Base-by-base conservation (phyloP, 306 rosid genomes). In the Castanea crenata region DNA sequence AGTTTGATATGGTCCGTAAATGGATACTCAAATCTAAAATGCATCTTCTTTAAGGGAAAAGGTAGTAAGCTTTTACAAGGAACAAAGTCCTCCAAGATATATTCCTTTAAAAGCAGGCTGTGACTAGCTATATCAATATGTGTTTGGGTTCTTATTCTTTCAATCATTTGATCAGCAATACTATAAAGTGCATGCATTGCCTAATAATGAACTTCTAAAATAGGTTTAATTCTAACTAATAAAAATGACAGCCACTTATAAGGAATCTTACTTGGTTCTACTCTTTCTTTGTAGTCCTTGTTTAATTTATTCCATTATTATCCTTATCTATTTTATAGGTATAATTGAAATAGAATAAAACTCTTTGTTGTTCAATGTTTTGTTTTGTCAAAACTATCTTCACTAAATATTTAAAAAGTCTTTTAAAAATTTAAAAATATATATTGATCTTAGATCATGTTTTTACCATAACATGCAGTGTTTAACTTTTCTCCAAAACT, bases 131-230 rank as follows among this genome's bases (percentile, higher is more conserved):
- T 75, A 32, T 70, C n/a, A 44, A 64, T 75, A 71, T 74, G 31
- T 58, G 51, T 68, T 38, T 85, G 8, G 81, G 77, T 78, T 83
- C 89, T 80, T 76, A 82, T 85, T 83, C 89, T 85, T 85, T 78
- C 64, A 83, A 80, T 85, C 87, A 83, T 88, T 78, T 68, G 81
- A 80, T 85, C 54, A 35, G 82, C 20, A 52, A 80, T 81, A 74
- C 70, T 52, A 23, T 70, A 69, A 74, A 75, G 78, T 75, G 74
- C 71, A 74, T 35, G 82, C 81, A 79, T 75, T 82, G 51, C 77
- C 54, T 3, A 72, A 55, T 72, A 54, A 78, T 75, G 78, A 62
- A 77, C 18, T 41, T 41, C 55, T 54, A 59, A 7, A 74, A 81
- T 58, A 74, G 46, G 78, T 18, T 52, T 44, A 63, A 78, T 65